Percentiles rank a stretch among this genome's conserved stretches.
phyloP scores from a whole-genome alignment of 2,329 filamentous ascomycete species.

The Pyricularia sp. region DNA sequence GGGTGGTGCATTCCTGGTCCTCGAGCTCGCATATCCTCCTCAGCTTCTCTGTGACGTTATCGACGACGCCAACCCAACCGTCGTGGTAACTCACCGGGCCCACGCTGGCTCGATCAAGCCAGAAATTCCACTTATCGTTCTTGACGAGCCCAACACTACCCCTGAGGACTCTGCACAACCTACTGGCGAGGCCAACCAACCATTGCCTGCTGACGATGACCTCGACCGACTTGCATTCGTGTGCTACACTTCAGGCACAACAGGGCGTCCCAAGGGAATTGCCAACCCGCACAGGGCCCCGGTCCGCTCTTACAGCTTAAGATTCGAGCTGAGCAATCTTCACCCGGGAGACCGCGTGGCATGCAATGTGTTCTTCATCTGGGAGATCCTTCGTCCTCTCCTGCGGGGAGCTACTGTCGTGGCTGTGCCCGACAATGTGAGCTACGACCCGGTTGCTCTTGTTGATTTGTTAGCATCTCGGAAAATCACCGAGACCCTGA shows the following conservation, averaged over 20 bases:
- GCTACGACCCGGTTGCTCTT: constrained; percentile 63
- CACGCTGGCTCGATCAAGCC: constrained; percentile 54
- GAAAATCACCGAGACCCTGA: constrained; percentile 64
- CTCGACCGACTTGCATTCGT: constrained; percentile 65
- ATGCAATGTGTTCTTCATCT: constrained; percentile 82
- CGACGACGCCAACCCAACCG: constrained; percentile 49
- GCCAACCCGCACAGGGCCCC: constrained; percentile 65
- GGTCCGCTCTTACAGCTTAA: constrained; percentile 14
- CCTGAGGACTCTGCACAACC: constrained; percentile 1
- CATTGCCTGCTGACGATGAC: constrained; percentile 50
- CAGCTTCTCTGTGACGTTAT: constrained; percentile 34
- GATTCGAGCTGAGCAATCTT: constrained; percentile 18
- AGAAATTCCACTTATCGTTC: constrained; percentile 47
- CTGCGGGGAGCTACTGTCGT: constrained; percentile 65
- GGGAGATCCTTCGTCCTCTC: constrained; percentile 70
- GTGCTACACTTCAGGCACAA: constrained; percentile 69
- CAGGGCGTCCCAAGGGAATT: constrained; percentile 70
- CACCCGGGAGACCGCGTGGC: constrained; percentile 62
- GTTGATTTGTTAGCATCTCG: constrained; percentile 55
- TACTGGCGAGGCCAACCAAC: neutral
- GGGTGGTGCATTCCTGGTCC: constrained; percentile 66
- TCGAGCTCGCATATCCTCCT: constrained; percentile 67
- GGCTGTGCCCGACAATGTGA: constrained; percentile 60
- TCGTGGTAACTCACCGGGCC: constrained; percentile 54
- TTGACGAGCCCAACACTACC: constrained; percentile 35